A percentile compares a stretch with the other conserved stretches of the same genome.
phyloP scores from a whole-genome alignment of 2,329 filamentous ascomycete genomes.

The Plectosphaerella sp. region DNA sequence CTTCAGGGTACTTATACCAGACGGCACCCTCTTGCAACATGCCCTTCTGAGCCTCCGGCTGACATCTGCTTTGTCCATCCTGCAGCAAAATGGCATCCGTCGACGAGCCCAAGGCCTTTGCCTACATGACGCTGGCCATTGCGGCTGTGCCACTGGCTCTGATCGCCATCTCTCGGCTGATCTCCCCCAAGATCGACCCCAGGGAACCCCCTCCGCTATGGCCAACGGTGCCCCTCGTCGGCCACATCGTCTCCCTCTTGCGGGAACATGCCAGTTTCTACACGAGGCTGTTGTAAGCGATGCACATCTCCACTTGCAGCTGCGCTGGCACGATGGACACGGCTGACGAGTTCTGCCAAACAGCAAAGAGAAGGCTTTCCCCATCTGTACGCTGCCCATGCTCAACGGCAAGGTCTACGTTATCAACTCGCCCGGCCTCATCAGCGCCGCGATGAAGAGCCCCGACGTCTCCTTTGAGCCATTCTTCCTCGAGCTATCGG shows the following conservation, averaged over 20 bases:
- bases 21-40: neutral
- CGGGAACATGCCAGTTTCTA: slow-evolving; percentile 29
- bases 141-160: neutral
- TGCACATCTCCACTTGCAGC: neutral
- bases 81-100: neutral
- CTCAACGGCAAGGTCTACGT: slow-evolving; percentile 38
- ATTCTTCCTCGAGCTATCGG: slow-evolving; percentile 29
- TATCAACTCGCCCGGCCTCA: slow-evolving; percentile 33
- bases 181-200: slow-evolving; percentile 16
- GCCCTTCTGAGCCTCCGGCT: neutral
- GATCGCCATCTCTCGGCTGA: slow-evolving; percentile 2
- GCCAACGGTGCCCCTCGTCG: slow-evolving; percentile 35
- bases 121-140: neutral
- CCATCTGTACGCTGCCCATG: slow-evolving; percentile 40
- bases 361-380: slow-evolving; percentile 17
- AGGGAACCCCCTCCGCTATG: slow-evolving; percentile 37
- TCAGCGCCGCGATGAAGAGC: slow-evolving; percentile 33
- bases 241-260: slow-evolving; percentile 39
- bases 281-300: slow-evolving; percentile 28
- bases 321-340: neutral
- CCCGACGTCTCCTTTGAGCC: slow-evolving; percentile 39
- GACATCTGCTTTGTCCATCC: neutral
- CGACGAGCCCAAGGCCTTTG: neutral
- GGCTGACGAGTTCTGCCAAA: no score
- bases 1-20: neutral